These are phyloP conservation scores for Thymus quinquecostatus DNA, from an alignment of 257 asterid species.

Conservation along the genomic window DNA sequence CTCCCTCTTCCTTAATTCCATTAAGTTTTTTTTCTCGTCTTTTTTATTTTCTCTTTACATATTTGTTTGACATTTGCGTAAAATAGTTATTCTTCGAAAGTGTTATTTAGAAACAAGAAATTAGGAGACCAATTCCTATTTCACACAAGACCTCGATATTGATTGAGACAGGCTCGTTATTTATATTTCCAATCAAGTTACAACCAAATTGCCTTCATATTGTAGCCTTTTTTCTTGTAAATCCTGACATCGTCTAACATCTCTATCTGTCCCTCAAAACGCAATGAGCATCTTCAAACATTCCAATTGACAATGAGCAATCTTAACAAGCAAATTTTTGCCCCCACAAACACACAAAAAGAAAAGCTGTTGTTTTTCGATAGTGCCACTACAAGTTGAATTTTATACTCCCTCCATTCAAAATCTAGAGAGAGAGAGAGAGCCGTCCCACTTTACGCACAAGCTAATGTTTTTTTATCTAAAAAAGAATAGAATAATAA, in stretches of 20 bases:
- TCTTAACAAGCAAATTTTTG: conserved; percentile 17
- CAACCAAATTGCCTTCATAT: not conserved
- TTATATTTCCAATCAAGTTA: not conserved
- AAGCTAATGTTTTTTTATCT: conserved; percentile 1
- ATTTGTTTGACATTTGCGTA: too few relatives aligned
- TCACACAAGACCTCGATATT: too few relatives aligned
- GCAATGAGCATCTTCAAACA: conserved; percentile 32
- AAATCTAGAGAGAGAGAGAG: conserved; percentile 10
- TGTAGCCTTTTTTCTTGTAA: not conserved
- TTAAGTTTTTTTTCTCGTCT: too few relatives aligned
- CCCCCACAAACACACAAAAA: conserved; percentile 33
- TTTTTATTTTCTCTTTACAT: too few relatives aligned
- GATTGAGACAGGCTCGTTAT: not conserved
- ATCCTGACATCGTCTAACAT: conserved; percentile 24
- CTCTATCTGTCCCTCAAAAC: conserved; percentile 31
- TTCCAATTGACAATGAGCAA: conserved; percentile 28
- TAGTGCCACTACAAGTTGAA: conserved; percentile 25
- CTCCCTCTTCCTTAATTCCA: too few relatives aligned
- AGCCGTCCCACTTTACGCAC: conserved; percentile 28
- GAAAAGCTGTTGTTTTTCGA: conserved; percentile 28
- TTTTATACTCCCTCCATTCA: conserved; percentile 2
- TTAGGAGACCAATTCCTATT: too few relatives aligned
- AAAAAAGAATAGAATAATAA: not conserved
- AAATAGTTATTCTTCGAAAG: too few relatives aligned
- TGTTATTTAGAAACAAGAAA: too few relatives aligned